Evolutionary conservation across 208 protist species (phyloP), one percentile per base, ranked within the genome.

Genomic region (Chromosphaera perkinsii): DNA sequence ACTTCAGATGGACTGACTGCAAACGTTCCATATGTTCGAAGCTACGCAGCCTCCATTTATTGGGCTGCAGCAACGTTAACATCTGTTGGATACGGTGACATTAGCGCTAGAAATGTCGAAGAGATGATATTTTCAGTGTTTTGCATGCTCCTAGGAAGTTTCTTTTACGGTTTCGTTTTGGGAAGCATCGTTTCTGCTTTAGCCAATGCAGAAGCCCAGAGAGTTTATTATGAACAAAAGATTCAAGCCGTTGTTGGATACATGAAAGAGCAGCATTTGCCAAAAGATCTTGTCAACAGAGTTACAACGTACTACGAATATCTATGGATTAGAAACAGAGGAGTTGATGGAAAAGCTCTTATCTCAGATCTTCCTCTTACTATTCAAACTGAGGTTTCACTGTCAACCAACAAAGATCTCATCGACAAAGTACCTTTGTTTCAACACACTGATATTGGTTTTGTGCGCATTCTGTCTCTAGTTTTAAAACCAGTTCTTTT

Each of bases 361-460:
- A 12, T 55, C 33, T 4, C 17, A 12, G 49, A 55, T 12, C 4
- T 55, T 24, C 49, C 49, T 4, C 49, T 55, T 24, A 14, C 49
- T 7, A 12, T 55, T 7, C 49, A 14, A 7, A 29, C 49, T 7
- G 49, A 55, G 14, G 49, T 55, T 4, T 4, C 49, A 29, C 49
- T 55, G 7, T 35, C 12, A 24, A 55, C 33, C 49, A 55, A 55
- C 49, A 4, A 55, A 29, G 9, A 14, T 7, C 12, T 14, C 4
- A 55, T 55, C 49, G 49, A 55, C 27, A 4, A 12, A 29, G 49
- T 55, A 29, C 49, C 27, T 55, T 4, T 55, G 14, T 55, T 48
- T 17, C 42, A 20, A 48, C 37, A 59, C 27, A 33, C 9, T 12
- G 26, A 33, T 36, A 24, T 9, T 3, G 54, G 54, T 36, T 59